These are phyloP conservation scores for Hevea brasiliensis DNA, from an alignment of 345 rosid genomes.

Conservation along the genomic window DNA sequence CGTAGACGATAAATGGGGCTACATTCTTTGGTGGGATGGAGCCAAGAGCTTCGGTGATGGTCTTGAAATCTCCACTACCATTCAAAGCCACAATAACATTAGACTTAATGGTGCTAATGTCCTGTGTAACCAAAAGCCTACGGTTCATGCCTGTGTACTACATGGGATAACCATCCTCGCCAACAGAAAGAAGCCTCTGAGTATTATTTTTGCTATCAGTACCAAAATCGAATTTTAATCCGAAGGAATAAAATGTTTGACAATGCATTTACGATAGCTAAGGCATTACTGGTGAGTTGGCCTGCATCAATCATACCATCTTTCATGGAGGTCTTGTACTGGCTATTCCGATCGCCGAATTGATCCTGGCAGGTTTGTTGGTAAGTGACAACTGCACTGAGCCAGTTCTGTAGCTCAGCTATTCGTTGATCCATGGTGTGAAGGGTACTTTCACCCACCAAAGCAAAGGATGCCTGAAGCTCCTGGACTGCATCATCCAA, in stretches of 20 bases:
- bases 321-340: constrained; percentile 1
- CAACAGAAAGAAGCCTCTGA: neutral
- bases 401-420: constrained; percentile 45
- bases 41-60: constrained; percentile 1
- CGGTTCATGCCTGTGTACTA: neutral
- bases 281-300: constrained; percentile 48
- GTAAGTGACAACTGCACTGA: constrained; percentile 60
- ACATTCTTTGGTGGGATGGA: neutral
- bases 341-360: constrained; percentile 20
- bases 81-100: neutral
- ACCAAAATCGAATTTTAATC: neutral
- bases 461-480: constrained; percentile 41
- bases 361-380: constrained; percentile 55
- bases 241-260: neutral
- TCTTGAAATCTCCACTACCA: constrained; percentile 11
- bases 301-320: constrained; percentile 25
- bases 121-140: neutral
- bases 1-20: neutral
- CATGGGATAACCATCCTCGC: neutral
- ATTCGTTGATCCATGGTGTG: constrained; percentile 26
- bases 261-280: constrained; percentile 38
- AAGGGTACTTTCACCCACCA: constrained; percentile 35
- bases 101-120: neutral
- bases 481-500: constrained; percentile 40
- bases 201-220: neutral